Conservation (phyloP, 2,329 filamentous ascomycete genomes). For the Triangularia setosa region DNA sequence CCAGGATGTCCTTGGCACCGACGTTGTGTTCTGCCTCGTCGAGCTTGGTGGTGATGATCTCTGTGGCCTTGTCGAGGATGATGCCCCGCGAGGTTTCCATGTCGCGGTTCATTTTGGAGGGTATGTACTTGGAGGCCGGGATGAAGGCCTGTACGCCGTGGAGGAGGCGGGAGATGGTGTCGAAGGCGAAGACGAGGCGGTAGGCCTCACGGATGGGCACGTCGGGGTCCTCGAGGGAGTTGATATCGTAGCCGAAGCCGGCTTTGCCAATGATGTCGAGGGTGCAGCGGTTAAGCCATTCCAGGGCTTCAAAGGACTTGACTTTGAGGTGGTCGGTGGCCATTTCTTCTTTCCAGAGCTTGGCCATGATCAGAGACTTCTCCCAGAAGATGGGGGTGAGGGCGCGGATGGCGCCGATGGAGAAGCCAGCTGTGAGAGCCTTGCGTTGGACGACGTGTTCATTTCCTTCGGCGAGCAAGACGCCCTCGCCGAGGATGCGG, state of each 20-base stretch:
- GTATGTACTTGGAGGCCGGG: slow-evolving; percentile 36
- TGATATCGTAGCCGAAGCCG: slow-evolving; percentile 39
- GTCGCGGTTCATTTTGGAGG: slow-evolving; percentile 37
- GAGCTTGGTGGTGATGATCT: slow-evolving; percentile 35
- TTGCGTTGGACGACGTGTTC: slow-evolving; percentile 39
- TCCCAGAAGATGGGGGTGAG: slow-evolving; percentile 39
- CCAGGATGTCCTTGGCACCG: slow-evolving; percentile 36
- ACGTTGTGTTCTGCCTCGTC: slow-evolving; percentile 31
- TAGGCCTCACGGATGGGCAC: slow-evolving; percentile 38
- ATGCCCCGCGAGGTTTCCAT: slow-evolving; percentile 34
- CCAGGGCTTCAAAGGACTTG: slow-evolving; percentile 35
- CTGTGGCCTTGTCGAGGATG: slow-evolving; percentile 34
- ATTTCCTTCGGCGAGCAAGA: slow-evolving; percentile 40
- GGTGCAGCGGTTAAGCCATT: slow-evolving; percentile 42
- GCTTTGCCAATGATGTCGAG: slow-evolving; percentile 42
- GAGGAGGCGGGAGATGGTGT: slow-evolving; percentile 33
- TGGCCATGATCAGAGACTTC: slow-evolving; percentile 41
- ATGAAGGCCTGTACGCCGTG: slow-evolving; percentile 42
- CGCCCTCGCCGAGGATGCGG: slow-evolving; percentile 41
- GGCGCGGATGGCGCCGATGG: slow-evolving; percentile 31
- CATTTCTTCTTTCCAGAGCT: slow-evolving; percentile 38
- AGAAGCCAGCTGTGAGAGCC: slow-evolving; percentile 22
- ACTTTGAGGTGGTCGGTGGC: slow-evolving; percentile 26
- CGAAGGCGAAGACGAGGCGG: slow-evolving; percentile 40
- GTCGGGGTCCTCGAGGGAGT: slow-evolving; percentile 36